Conservation (phyloP, 2,329 filamentous ascomycete species). For the Hortaea werneckii region DNA sequence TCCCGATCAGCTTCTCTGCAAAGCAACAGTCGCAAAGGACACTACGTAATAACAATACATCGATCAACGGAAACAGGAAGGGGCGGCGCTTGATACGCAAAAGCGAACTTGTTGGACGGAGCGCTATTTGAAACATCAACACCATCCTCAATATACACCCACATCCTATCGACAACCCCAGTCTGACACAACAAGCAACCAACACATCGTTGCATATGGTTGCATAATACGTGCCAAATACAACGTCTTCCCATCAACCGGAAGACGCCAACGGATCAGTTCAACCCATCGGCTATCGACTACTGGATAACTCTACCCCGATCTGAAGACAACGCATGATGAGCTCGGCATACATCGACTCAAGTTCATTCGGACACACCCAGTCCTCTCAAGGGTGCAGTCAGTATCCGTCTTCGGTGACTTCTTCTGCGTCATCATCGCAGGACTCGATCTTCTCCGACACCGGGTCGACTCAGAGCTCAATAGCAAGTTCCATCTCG, state of each 20-base stretch:
- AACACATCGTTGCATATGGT: conserved; percentile 9
- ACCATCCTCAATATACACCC: not conserved
- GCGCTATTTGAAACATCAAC: not conserved
- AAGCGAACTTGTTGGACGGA: not conserved
- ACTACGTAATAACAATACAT: too few relatives aligned
- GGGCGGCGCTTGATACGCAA: not conserved
- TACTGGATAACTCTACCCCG: conserved; percentile 18
- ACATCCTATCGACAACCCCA: not conserved
- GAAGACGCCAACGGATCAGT: conserved; percentile 18
- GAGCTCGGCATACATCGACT: conserved; percentile 13
- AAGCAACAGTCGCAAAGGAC: not conserved
- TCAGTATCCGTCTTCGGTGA: conserved; percentile 57
- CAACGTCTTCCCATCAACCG: conserved; percentile 17
- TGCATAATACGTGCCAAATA: too few relatives aligned
- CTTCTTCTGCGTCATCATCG: conserved; percentile 66
- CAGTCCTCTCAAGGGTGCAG: conserved; percentile 23
- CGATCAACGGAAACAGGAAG: too few relatives aligned
- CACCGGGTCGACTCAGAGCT: conserved; percentile 33
- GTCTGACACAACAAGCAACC: too few relatives aligned
- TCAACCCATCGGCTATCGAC: conserved; percentile 14
- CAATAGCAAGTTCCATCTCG: conserved; percentile 51
- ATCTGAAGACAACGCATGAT: conserved; percentile 13
- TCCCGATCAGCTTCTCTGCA: not conserved
- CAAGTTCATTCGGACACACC: conserved; percentile 21
- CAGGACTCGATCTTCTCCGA: conserved; percentile 70